Evolutionary conservation across 768 basidiomycete genomes (phyloP).

Genomic region (Boletales sp.): DNA sequence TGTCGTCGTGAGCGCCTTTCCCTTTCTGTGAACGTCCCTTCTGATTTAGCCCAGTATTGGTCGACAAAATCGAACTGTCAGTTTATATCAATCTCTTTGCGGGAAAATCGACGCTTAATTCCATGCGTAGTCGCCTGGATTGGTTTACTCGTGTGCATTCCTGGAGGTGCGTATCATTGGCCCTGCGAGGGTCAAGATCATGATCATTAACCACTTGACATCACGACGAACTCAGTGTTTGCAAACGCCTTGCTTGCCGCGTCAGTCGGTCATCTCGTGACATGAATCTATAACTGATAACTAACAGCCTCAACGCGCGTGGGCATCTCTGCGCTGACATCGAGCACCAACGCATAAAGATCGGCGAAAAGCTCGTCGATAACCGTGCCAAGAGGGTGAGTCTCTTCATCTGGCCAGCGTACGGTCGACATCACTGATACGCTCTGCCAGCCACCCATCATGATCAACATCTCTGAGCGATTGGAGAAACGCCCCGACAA

Average conservation of each 20-base stretch:
- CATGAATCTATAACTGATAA: background rate
- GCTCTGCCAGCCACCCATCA: slow-evolving; percentile 12
- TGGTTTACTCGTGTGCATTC: slow-evolving; percentile 11
- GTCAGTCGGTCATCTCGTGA: slow-evolving; percentile 8
- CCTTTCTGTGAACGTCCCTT: background rate
- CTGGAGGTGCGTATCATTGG: slow-evolving; percentile 10
- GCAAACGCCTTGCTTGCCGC: slow-evolving; percentile 14
- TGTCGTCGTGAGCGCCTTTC: slow-evolving; percentile 9
- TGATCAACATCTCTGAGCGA: slow-evolving; percentile 11
- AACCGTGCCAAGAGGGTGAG: slow-evolving; percentile 5
- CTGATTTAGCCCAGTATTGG: slow-evolving; percentile 13
- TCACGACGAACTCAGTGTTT: slow-evolving; percentile 10
- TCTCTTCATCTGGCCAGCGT: background rate
- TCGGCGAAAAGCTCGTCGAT: slow-evolving; percentile 7
- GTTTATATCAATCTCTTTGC: background rate
- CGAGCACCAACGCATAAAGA: slow-evolving; percentile 7
- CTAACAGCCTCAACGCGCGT: slow-evolving; percentile 11
- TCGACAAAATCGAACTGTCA: slow-evolving; percentile 11
- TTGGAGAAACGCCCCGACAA: slow-evolving; percentile 1
- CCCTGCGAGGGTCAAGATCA: background rate
- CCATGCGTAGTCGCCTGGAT: slow-evolving; percentile 13
- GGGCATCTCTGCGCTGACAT: slow-evolving; percentile 9
- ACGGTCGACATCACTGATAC: background rate
- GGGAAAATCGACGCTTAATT: background rate
- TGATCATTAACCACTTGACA: background rate